Base-by-base conservation (phyloP, 768 basidiomycete species). In the Lactarius evosmus region DNA sequence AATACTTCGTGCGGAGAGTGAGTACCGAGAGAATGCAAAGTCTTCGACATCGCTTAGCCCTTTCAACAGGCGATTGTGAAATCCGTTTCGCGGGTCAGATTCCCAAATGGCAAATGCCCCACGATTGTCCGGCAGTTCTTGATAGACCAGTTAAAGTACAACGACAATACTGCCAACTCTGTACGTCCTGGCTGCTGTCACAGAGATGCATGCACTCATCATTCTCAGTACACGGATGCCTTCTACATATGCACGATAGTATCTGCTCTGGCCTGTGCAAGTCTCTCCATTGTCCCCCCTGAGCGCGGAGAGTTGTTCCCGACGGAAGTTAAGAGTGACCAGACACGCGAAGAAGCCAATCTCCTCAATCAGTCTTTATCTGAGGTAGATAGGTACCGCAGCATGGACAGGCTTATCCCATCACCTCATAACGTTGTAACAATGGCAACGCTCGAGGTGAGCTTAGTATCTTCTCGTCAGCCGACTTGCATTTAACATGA, bases 1-100 rank as follows among this genome's bases (percentile, higher is more conserved):
- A 97, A 69, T 98, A 98, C 73, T 95, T 97, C 70, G 90, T 98
- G 30, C 89, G 92, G 68, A 96, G 96, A 85, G 96, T 91, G 64
- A 59, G 81, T 71, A 46, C 22, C 58, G 30, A 52, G 65, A 58
- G 17, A 40, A 50, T 65, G 12, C 6, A 50, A 30, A 29, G 4
- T 25, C 30, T 29, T 63, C 25, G 33, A 61, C 33, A 14, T 41
- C 27, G 41, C 14, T 49, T 25, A 51, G 12, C 27, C 19, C 22
- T 65, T n/a, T 52, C 14, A 44, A 30, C 70, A 95, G 93, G 83
- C 82, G 59, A 79, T 96, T 59, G 76, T 98, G 60, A 85, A 87
- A 68, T 87, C 94, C 16, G 87, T 96, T 34, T 89, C 95, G 16
- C 83, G 88, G 69, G 85, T 95, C 57, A 87, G 95, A 3, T 93